Evolutionary conservation across 176 grass and related monocot genomes (phyloP).

Genomic region (Zea luxurians): DNA sequence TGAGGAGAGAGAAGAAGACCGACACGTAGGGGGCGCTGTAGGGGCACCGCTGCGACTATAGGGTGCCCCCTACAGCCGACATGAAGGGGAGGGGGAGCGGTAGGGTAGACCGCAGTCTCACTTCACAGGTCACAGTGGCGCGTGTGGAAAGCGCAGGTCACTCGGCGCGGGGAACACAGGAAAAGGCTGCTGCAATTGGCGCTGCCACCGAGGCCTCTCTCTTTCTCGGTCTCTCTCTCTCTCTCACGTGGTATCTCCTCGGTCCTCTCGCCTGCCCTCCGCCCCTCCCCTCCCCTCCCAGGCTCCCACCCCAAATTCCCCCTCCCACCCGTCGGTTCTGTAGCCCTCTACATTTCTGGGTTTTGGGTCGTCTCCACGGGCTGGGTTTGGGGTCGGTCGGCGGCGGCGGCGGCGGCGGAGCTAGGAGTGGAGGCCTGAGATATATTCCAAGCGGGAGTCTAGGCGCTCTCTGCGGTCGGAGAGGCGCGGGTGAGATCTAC

Average conservation of each 20-base stretch:
- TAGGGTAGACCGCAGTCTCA: too few species aligned
- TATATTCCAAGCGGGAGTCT: neutral
- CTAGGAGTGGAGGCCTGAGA: neutral
- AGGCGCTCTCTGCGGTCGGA: neutral
- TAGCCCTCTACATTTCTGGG: neutral
- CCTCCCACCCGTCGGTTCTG: neutral
- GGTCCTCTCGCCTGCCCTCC: slow-evolving; percentile 6
- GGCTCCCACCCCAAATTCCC: slow-evolving; percentile 23
- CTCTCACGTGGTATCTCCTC: slow-evolving; percentile 39
- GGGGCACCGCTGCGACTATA: too few species aligned
- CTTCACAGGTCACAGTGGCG: neutral
- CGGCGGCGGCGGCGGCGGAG: slow-evolving; percentile 4
- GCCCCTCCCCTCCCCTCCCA: neutral
- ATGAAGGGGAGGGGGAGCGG: too few species aligned
- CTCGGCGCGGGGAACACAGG: slow-evolving; percentile 20
- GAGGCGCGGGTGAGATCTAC: slow-evolving; percentile 30
- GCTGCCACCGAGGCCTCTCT: slow-evolving; percentile 35
- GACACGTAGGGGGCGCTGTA: too few species aligned
- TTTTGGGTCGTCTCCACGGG: slow-evolving; percentile 8
- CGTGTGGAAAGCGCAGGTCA: slow-evolving; percentile 36
- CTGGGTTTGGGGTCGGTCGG: slow-evolving; percentile 5
- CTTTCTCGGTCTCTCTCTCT: neutral
- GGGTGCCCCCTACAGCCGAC: too few species aligned
- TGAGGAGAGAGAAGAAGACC: too few species aligned
- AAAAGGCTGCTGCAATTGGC: slow-evolving; percentile 47